Evolutionary conservation across 345 rosid genomes (phyloP).

Genomic region (Lepidium aucheri): DNA sequence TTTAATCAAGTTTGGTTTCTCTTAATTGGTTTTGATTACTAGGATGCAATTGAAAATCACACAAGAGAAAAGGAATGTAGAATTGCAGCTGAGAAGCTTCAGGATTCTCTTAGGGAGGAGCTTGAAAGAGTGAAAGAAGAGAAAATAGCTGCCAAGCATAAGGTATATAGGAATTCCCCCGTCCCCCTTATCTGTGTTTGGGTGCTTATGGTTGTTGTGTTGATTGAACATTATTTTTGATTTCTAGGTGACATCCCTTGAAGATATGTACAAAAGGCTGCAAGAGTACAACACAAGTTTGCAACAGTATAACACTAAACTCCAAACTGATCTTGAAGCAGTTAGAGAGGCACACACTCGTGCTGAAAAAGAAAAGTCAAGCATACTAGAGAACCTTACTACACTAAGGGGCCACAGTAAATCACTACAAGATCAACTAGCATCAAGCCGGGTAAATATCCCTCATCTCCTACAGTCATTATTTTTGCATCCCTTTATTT

Average conservation of each 20-base stretch:
- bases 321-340: conserved; percentile 54
- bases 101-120: conserved; percentile 55
- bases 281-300: conserved; percentile 81
- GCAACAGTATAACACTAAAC: conserved; percentile 75
- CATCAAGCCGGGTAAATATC: conserved; percentile 52
- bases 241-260: conserved; percentile 54
- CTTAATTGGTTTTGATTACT: conserved; percentile 8
- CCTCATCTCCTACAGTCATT: neutral
- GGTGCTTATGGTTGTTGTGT: neutral
- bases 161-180: conserved; percentile 32
- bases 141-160: conserved; percentile 50
- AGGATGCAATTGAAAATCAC: conserved; percentile 65
- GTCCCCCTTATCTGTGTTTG: no score
- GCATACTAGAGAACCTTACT: conserved; percentile 75
- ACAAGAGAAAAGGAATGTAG: conserved; percentile 55
- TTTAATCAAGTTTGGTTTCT: neutral
- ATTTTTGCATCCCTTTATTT: neutral
- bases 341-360: conserved; percentile 51
- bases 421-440: conserved; percentile 74
- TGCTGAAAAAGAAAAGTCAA: conserved; percentile 70
- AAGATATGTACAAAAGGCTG: conserved; percentile 62
- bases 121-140: conserved; percentile 65
- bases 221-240: neutral
- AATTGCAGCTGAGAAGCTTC: conserved; percentile 48
- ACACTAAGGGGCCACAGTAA: conserved; percentile 73